Base-by-base conservation (phyloP, 2,329 filamentous ascomycete species). In the Hypoxylon sp. region DNA sequence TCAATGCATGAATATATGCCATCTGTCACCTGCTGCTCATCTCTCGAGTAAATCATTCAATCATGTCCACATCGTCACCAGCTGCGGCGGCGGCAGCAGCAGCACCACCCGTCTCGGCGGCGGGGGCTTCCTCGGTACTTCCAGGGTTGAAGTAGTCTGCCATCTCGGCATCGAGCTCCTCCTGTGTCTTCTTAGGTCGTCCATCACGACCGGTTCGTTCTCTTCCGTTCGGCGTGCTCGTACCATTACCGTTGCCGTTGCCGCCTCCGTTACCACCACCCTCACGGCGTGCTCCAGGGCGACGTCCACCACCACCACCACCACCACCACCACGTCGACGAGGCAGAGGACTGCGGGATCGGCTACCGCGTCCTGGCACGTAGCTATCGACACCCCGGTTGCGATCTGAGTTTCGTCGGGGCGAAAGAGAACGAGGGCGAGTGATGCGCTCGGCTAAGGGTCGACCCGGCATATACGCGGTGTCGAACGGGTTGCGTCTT, bases 101-200 rank as follows among this genome's bases (percentile, higher is more conserved):
- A 7, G 67, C 21, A 6, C 21, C 21, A n/a, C n/a, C 62, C 12
- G 67, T 65, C 36, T 66, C 67, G 19, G 69, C 64, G 17, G 69
- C 64, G 16, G 68, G 73, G 25, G 71, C 70, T 41, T 67, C 71
- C 36, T 73, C 67, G 35, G 63, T 70, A 48, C 63, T 67, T 26
- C 71, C 70, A 17, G 74, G 75, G 20, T 81, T 86, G 77, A 91
- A 97, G 71, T 97, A 97, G 67, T 96, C 90, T 20, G 87, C 91
- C 92, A 97, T 97, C 73, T 97, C 92, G n/a, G 90, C 90, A 69
- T 97, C 92, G 29, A 97, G 78, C 69, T 97, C 90, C 64, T 96
- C 90, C 61, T 91, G 88, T 0, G 92, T 96, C 81, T 96, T 96
- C 73, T 84, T 88, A 2, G 85, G 79, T 37, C 90, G 81, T 27